phyloP scores from a whole-genome alignment of 2,329 filamentous ascomycete genomes.

The Didymella segeticola region DNA sequence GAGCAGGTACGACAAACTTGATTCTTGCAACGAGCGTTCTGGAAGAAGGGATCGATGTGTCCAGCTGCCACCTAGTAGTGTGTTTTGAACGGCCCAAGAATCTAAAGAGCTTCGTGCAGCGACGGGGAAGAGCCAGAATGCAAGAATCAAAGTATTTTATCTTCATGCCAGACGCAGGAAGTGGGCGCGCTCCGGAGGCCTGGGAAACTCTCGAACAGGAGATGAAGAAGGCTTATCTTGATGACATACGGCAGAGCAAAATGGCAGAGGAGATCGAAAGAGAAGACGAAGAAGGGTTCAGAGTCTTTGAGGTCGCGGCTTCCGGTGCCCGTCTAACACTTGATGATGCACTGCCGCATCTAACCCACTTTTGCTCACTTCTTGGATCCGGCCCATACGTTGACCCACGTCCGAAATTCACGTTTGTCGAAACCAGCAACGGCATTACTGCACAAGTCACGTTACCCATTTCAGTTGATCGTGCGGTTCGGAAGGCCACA shows the following conservation, averaged over 20 bases:
- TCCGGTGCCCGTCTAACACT: slow-evolving; percentile 71
- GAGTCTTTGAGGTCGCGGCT: slow-evolving; percentile 28
- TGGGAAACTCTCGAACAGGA: slow-evolving; percentile 73
- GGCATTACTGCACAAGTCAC: slow-evolving; percentile 66
- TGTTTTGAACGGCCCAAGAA: slow-evolving; percentile 69
- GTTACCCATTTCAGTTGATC: slow-evolving; percentile 74
- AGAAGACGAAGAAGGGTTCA: slow-evolving; percentile 56
- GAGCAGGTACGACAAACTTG: slow-evolving; percentile 61
- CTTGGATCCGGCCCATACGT: slow-evolving; percentile 66
- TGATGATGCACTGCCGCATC: slow-evolving; percentile 75
- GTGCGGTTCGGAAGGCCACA: slow-evolving; percentile 61
- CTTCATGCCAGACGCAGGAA: slow-evolving; percentile 51
- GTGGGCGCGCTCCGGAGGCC: slow-evolving; percentile 48
- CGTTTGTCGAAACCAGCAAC: slow-evolving; percentile 50
- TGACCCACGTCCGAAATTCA: slow-evolving; percentile 72
- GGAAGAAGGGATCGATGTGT: slow-evolving; percentile 68
- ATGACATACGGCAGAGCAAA: slow-evolving; percentile 63
- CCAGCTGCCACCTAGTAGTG: slow-evolving; percentile 69
- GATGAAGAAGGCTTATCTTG: slow-evolving; percentile 75
- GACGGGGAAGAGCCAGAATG: slow-evolving; percentile 68
- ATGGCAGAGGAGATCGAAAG: slow-evolving; percentile 54
- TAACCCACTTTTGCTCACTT: slow-evolving; percentile 80
- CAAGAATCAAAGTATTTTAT: slow-evolving; percentile 63
- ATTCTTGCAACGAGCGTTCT: slow-evolving; percentile 65
- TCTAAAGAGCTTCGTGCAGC: slow-evolving; percentile 70